Conservation (phyloP, 805 yeast genomes). For the Saccharomycopsis oosterbeekiorum region DNA sequence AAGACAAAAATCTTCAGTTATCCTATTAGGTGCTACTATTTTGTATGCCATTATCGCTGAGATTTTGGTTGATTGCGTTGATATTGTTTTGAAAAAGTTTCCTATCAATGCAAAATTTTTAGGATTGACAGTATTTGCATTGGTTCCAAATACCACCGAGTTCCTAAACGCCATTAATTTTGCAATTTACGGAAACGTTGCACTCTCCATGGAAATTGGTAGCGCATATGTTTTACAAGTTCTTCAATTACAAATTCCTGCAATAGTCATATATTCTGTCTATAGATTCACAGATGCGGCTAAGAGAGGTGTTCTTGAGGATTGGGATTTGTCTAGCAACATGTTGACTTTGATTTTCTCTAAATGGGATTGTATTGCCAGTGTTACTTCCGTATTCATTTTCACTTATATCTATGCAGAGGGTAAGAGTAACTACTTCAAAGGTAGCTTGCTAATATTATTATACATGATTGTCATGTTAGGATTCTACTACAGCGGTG, state of each 20-base stretch:
- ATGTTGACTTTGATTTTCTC: conserved; percentile 84
- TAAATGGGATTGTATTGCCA: conserved; percentile 87
- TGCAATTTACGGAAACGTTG: conserved; percentile 93
- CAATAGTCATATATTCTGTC: conserved; percentile 71
- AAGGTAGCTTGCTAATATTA: conserved; percentile 80
- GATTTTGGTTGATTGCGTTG: conserved; percentile 86
- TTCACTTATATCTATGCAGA: conserved; percentile 93
- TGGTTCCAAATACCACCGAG: conserved; percentile 96
- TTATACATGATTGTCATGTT: conserved; percentile 63
- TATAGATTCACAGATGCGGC: conserved; percentile 31
- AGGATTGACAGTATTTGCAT: conserved; percentile 89
- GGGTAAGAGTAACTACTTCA: conserved; percentile 93
- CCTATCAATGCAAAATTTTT: conserved; percentile 87
- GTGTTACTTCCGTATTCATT: conserved; percentile 74
- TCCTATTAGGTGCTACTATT: conserved; percentile 73
- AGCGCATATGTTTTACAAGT: conserved; percentile 96
- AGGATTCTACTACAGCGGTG: conserved; percentile 69
- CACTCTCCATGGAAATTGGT: conserved; percentile 95
- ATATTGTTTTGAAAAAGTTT: conserved; percentile 64
- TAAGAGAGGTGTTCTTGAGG: conserved; percentile 25
- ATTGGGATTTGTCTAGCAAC: conserved; percentile 13
- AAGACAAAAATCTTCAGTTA: conserved; percentile 68
- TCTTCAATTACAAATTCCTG: conserved; percentile 86
- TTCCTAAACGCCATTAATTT: conserved; percentile 94
- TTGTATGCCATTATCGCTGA: conserved; percentile 92